These are phyloP conservation scores for Aureobasidium vineae DNA, from an alignment of 2,329 filamentous ascomycete species.

Conservation along the genomic window DNA sequence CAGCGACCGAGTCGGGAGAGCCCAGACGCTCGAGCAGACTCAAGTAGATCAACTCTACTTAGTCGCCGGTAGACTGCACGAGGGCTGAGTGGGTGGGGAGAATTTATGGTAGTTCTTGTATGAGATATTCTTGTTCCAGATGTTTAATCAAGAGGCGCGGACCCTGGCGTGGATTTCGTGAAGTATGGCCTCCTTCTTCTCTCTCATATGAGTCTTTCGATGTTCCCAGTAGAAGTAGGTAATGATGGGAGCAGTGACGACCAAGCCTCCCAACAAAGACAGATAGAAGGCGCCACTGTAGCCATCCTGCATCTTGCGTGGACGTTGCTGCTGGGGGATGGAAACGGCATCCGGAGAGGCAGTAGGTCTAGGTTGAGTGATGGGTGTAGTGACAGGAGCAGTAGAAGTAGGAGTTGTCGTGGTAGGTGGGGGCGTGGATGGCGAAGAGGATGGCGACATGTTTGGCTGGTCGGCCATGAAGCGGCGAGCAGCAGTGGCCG, in stretches of 20 bases:
- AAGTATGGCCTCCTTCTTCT: slow-evolving; percentile 36
- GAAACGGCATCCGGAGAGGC: neutral
- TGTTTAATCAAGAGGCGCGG: neutral
- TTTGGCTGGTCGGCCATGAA: slow-evolving; percentile 11
- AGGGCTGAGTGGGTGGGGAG: neutral
- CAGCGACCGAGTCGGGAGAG: slow-evolving; percentile 50
- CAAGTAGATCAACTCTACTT: slow-evolving; percentile 25
- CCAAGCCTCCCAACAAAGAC: slow-evolving; percentile 28
- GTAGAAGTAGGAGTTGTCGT: neutral
- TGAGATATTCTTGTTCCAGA: neutral
- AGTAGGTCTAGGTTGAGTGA: neutral
- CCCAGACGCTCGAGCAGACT: slow-evolving; percentile 49
- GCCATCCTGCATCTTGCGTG: slow-evolving; percentile 2
- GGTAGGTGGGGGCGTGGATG: neutral
- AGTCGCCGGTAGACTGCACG: neutral
- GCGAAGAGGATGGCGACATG: neutral
- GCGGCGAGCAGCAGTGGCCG: slow-evolving; percentile 5
- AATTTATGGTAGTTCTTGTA: neutral
- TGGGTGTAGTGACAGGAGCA: neutral
- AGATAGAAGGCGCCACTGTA: slow-evolving; percentile 24
- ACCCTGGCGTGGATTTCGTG: slow-evolving; percentile 32
- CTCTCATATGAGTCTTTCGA: slow-evolving; percentile 37
- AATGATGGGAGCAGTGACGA: slow-evolving; percentile 33
- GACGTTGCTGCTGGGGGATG: neutral
- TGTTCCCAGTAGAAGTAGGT: slow-evolving; percentile 37